A percentile compares a stretch with the other conserved stretches of the same genome.
Evolutionary conservation across 202 grass and related monocot species (phyloP).

Genomic region (Thinopyrum obtusiflorum): DNA sequence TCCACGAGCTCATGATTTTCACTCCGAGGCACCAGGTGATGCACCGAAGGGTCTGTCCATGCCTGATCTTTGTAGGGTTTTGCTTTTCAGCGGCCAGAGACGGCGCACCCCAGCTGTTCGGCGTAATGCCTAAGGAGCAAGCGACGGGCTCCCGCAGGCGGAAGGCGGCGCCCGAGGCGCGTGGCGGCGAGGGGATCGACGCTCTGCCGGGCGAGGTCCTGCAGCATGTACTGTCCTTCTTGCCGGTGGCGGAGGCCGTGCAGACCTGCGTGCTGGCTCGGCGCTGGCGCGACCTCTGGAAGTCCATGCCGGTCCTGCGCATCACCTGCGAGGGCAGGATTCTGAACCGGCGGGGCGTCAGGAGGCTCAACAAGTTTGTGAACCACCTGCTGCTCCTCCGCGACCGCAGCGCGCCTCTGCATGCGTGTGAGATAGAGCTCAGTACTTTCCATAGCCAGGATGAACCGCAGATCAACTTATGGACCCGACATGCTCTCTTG

Average conservation of each 20-base stretch:
- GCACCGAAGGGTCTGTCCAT: background rate
- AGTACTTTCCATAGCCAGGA: background rate
- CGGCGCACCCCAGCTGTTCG: constrained; percentile 17
- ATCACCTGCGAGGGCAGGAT: background rate
- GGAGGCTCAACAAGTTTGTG: background rate
- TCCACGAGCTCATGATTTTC: background rate
- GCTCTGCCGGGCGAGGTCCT: constrained; percentile 3
- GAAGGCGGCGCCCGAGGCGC: background rate
- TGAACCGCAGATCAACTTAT: background rate
- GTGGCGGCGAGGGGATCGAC: background rate
- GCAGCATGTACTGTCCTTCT: constrained; percentile 30
- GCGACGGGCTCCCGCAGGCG: no score
- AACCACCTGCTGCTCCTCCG: constrained; percentile 8
- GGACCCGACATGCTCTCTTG: constrained; percentile 14
- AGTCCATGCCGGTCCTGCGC: constrained; percentile 16
- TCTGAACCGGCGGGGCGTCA: background rate
- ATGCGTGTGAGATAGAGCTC: constrained; percentile 3
- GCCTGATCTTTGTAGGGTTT: background rate
- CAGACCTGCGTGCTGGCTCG: constrained; percentile 1
- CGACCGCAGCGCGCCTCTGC: background rate
- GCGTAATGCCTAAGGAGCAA: background rate
- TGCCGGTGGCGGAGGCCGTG: constrained; percentile 10
- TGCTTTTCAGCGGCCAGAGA: background rate
- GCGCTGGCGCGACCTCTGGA: constrained; percentile 25
- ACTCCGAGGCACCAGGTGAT: background rate